These are phyloP conservation scores for Cynanchum wilfordii DNA, from an alignment of 257 asterid genomes.

Conservation along the genomic window DNA sequence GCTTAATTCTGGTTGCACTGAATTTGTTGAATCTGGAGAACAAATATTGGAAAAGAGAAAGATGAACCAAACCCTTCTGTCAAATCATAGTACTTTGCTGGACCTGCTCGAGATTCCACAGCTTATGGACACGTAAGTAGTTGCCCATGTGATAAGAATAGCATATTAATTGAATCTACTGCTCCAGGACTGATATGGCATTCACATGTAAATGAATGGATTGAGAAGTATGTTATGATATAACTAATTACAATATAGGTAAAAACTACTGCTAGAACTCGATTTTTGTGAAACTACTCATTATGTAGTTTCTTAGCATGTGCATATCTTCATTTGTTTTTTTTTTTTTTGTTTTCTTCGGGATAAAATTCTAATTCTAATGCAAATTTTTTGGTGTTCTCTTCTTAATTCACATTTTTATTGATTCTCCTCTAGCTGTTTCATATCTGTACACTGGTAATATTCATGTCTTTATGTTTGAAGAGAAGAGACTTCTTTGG, in stretches of 20 bases:
- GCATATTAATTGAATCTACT: slow-evolving; percentile 9
- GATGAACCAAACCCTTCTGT: slow-evolving; percentile 81
- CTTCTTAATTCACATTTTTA: not conserved
- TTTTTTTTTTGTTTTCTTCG: not conserved
- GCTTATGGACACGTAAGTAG: slow-evolving; percentile 93
- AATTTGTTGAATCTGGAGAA: slow-evolving; percentile 83
- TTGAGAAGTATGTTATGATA: not conserved
- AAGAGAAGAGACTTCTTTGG: not conserved
- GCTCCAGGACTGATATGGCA: slow-evolving; percentile 9
- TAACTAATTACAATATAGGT: not conserved
- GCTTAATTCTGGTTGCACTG: slow-evolving; percentile 83
- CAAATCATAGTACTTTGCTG: slow-evolving; percentile 89
- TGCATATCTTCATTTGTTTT: not conserved
- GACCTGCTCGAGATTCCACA: slow-evolving; percentile 99
- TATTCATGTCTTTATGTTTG: not conserved
- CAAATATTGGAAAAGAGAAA: slow-evolving; percentile 90
- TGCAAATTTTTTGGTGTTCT: not conserved
- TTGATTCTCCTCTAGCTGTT: not conserved
- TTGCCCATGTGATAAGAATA: slow-evolving; percentile 20
- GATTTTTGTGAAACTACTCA: not conserved
- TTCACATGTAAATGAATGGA: not conserved
- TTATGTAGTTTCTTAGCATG: not conserved
- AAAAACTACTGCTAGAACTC: not conserved
- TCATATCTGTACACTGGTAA: not conserved
- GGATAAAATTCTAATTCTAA: not conserved